These are phyloP conservation scores for Phycomyces blakesleeanus DNA, from an alignment of 192 early-diverging fungal genomes.

Conservation along the genomic window DNA sequence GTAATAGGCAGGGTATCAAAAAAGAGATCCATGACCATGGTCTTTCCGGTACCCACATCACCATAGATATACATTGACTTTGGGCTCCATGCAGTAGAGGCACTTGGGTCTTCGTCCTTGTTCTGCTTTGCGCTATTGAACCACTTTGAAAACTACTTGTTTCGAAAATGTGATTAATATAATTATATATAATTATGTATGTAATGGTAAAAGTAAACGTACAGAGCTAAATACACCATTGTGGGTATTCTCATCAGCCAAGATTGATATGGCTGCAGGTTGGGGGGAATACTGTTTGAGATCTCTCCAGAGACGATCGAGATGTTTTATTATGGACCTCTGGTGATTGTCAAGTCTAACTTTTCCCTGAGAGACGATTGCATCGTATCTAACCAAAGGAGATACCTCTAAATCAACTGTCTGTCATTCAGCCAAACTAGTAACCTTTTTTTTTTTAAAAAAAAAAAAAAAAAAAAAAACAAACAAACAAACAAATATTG, in stretches of 20 bases:
- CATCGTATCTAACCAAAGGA: constrained; percentile 9
- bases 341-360: constrained; percentile 24
- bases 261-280: not conserved
- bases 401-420: not conserved
- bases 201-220: too few relatives aligned
- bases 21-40: constrained; percentile 95
- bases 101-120: too few relatives aligned
- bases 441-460: too few relatives aligned
- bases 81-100: too few relatives aligned
- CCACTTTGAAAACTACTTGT: too few relatives aligned
- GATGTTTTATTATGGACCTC: constrained; percentile 15
- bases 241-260: not conserved
- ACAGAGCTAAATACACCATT: not conserved
- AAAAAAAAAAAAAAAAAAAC: too few relatives aligned
- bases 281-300: constrained; percentile 18
- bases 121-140: too few relatives aligned
- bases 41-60: constrained; percentile 89
- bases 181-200: too few relatives aligned
- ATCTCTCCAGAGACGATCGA: constrained; percentile 21
- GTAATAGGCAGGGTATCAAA: constrained; percentile 70
- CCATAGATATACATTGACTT: constrained; percentile 58
- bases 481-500: too few relatives aligned
- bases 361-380: not conserved
- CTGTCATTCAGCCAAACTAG: too few relatives aligned
- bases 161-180: too few relatives aligned